Conservation (phyloP, 2,329 filamentous ascomycete genomes). For the Scytalidium sp. region DNA sequence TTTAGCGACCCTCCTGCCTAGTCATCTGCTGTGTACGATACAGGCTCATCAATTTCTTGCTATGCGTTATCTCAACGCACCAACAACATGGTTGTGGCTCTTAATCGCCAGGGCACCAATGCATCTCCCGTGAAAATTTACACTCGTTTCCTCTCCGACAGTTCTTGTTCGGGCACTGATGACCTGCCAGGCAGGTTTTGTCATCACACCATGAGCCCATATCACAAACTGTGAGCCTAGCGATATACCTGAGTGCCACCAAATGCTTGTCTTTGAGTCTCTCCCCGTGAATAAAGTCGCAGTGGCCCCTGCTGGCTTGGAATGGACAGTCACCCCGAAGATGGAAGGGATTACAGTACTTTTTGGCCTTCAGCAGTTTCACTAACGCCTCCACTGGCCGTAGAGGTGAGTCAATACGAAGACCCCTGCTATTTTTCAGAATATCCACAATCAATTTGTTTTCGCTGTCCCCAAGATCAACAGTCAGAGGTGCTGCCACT, state of each 20-base stretch:
- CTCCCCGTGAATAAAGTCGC: not conserved
- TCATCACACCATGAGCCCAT: not conserved
- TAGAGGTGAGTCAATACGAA: conserved; percentile 10
- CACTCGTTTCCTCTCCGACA: not conserved
- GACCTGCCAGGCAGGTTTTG: not conserved
- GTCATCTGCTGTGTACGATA: too few species aligned
- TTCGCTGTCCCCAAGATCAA: not conserved
- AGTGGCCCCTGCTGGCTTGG: not conserved
- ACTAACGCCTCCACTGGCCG: conserved; percentile 7
- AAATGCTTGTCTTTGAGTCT: not conserved
- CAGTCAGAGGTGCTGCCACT: not conserved
- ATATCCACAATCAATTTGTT: not conserved
- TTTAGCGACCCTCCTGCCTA: too few species aligned
- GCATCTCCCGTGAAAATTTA: not conserved
- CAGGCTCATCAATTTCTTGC: too few species aligned
- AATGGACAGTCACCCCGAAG: not conserved
- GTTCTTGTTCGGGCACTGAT: not conserved
- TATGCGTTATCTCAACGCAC: too few species aligned
- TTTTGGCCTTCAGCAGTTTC: not conserved
- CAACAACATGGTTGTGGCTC: too few species aligned
- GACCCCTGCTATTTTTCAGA: conserved; percentile 6
- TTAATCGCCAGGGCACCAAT: too few species aligned
- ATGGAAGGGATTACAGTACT: not conserved
- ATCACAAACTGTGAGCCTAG: not conserved
- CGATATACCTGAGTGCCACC: not conserved